Percentiles rank a stretch among this genome's conserved stretches.
These are phyloP conservation scores for Bisporella sp. DNA, from an alignment of 2,329 filamentous ascomycete genomes.

Conservation along the genomic window DNA sequence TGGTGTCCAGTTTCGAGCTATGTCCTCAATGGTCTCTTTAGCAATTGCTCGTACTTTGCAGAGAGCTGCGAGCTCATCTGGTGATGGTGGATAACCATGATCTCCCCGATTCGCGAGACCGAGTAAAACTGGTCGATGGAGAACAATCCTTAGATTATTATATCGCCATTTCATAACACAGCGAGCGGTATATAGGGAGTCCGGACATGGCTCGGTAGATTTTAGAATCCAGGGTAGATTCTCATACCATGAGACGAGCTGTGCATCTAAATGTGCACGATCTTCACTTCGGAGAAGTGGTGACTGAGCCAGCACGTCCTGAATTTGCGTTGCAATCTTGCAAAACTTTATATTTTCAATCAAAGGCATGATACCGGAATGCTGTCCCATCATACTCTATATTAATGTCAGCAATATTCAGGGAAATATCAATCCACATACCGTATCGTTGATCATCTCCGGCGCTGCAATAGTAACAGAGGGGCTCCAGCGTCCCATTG, in stretches of 20 bases:
- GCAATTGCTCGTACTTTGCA: constrained; percentile 64
- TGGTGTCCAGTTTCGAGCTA: constrained; percentile 60
- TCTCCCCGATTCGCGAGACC: constrained; percentile 42
- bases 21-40: constrained; percentile 64
- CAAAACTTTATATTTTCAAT: constrained; percentile 75
- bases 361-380: constrained; percentile 61
- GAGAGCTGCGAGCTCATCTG: constrained; percentile 61
- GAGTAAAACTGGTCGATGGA: constrained; percentile 67
- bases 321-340: constrained; percentile 70
- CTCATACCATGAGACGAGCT: constrained; percentile 67
- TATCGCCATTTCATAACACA: constrained; percentile 79
- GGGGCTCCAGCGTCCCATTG: constrained; percentile 58
- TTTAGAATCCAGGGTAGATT: constrained; percentile 60
- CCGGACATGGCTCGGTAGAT: constrained; percentile 59
- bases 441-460: constrained; percentile 31
- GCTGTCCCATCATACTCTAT: constrained; percentile 44
- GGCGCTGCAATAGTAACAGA: constrained; percentile 61
- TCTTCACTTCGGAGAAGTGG: constrained; percentile 62
- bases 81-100: constrained; percentile 26
- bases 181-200: constrained; percentile 62
- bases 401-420: constrained; percentile 6
- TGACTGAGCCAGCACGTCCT: constrained; percentile 65
- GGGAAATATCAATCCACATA: constrained; percentile 10
- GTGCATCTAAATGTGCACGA: constrained; percentile 57
- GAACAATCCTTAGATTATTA: constrained; percentile 68